These are phyloP conservation scores for Penicillium bialowiezense DNA, from an alignment of 495 filamentous ascomycete species.

Conservation along the genomic window DNA sequence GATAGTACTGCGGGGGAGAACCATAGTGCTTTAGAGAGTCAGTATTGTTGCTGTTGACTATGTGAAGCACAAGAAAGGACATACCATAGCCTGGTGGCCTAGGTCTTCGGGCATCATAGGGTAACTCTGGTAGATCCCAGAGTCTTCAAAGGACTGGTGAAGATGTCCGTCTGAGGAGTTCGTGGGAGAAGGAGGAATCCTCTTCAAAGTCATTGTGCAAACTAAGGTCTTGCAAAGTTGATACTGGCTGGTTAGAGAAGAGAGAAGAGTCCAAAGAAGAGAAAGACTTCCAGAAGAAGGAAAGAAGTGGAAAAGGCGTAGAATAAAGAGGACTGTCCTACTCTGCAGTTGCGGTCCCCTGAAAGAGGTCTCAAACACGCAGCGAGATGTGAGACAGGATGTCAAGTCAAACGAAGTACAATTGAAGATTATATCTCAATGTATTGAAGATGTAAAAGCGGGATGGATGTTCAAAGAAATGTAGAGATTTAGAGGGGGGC, in stretches of 20 bases:
- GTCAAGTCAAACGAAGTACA: not conserved
- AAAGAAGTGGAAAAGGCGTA: conserved; percentile 20
- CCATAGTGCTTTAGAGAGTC: conserved; percentile 11
- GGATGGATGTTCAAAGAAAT: too few relatives aligned
- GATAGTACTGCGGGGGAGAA: conserved; percentile 13
- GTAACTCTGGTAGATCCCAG: conserved; percentile 9
- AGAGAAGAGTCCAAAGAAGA: conserved; percentile 1
- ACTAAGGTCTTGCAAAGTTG: conserved; percentile 2
- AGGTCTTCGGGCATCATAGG: not conserved
- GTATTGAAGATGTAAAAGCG: too few relatives aligned
- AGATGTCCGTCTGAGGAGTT: conserved; percentile 21
- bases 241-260: conserved; percentile 5
- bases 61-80: not conserved
- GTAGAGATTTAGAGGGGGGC: not conserved
- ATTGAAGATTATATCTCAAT: too few relatives aligned
- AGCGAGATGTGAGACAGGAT: conserved; percentile 13
- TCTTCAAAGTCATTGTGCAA: conserved; percentile 6
- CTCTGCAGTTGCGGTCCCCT: conserved; percentile 11
- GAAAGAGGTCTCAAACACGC: conserved; percentile 19
- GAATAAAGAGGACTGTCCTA: conserved; percentile 15
- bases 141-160: conserved; percentile 12
- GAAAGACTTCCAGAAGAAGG: conserved; percentile 19
- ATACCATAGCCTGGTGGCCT: not conserved
- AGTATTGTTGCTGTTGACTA: not conserved
- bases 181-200: conserved; percentile 27